Conservation (phyloP, 75 land plant genomes). For the Adiantum capillusveneris region DNA sequence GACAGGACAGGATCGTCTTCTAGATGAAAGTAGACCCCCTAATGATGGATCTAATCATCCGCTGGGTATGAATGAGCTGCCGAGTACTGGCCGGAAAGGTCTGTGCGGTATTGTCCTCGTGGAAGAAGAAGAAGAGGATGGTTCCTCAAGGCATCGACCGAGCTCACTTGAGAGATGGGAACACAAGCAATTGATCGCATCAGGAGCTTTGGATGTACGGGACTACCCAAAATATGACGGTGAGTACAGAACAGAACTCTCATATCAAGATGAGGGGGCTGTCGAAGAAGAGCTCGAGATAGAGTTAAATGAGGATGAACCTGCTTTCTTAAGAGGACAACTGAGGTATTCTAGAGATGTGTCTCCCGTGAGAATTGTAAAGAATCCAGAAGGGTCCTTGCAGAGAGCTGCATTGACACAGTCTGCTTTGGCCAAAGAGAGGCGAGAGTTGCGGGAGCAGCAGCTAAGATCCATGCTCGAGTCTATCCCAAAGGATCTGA, state of each 20-base stretch:
- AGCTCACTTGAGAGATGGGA: slow-evolving; percentile 89
- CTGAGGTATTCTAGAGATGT: slow-evolving; percentile 8
- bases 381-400: slow-evolving; percentile 13
- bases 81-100: slow-evolving; percentile 32
- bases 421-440: no score
- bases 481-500: no score
- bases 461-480: slow-evolving; percentile 17
- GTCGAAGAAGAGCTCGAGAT: slow-evolving; percentile 9
- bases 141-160: slow-evolving; percentile 53
- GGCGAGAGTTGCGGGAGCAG: no score
- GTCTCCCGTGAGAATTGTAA: slow-evolving; percentile 10
- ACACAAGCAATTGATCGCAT: slow-evolving; percentile 10
- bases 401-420: slow-evolving; percentile 14
- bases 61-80: slow-evolving; percentile 27
- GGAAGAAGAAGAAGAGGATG: slow-evolving; percentile 44
- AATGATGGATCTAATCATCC: slow-evolving; percentile 50
- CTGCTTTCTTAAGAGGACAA: slow-evolving; percentile 7
- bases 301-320: slow-evolving; percentile 7
- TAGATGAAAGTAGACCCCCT: slow-evolving; percentile 41
- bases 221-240: slow-evolving; percentile 17
- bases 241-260: neutral
- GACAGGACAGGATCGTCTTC: slow-evolving; percentile 66
- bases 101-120: slow-evolving; percentile 51
- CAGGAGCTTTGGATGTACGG: slow-evolving; percentile 23
- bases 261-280: slow-evolving; percentile 9